Percentiles rank a stretch among this genome's conserved stretches.
Conservation (phyloP, 2,329 filamentous ascomycete genomes). For the Talaromyces sp. region DNA sequence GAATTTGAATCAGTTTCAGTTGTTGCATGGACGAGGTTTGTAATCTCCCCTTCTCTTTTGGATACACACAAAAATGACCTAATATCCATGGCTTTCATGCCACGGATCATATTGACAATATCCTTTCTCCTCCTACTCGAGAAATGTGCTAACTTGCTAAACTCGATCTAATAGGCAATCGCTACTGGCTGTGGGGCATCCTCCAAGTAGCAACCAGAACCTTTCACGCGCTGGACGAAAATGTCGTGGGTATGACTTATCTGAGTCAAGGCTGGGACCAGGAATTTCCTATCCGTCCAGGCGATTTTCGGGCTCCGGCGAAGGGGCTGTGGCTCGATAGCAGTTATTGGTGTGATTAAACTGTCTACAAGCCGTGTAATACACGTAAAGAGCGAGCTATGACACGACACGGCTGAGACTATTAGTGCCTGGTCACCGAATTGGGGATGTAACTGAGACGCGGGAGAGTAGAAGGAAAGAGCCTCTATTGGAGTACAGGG, state of each 20-base stretch:
- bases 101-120: not conserved
- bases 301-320: not conserved
- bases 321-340: not conserved
- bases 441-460: not conserved
- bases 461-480: not conserved
- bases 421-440: not conserved
- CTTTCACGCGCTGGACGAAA: not conserved
- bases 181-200: not conserved
- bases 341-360: not conserved
- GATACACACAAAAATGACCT: not conserved
- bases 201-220: not conserved
- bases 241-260: not conserved
- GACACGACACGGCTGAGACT: not conserved
- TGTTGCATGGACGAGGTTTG: slow-evolving; percentile 6
- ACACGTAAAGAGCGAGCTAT: not conserved
- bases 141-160: not conserved
- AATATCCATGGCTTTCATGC: not conserved
- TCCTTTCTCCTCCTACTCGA: not conserved
- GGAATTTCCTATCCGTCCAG: slow-evolving; percentile 9
- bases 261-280: slow-evolving; percentile 5
- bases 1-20: slow-evolving; percentile 9
- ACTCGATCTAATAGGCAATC: not conserved
- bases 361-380: not conserved
- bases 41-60: not conserved
- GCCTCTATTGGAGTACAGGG: not conserved